Conservation (phyloP, 2,329 filamentous ascomycete genomes). For the Dendryphion nanum region DNA sequence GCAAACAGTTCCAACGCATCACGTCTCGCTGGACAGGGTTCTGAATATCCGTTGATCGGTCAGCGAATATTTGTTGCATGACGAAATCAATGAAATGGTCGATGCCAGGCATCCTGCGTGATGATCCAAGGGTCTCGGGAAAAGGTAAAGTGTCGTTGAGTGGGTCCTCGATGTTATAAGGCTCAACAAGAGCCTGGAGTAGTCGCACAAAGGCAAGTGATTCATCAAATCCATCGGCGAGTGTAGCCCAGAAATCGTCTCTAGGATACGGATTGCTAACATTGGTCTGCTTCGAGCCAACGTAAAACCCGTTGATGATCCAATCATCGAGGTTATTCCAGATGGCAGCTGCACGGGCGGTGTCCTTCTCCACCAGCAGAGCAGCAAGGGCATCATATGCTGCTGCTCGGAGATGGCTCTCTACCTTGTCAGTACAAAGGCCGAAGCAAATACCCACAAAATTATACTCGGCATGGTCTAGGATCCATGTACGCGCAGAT, state of each 20-base stretch:
- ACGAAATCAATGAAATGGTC: slow-evolving; percentile 92
- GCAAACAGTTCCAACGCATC: slow-evolving; percentile 75
- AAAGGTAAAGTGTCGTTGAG: slow-evolving; percentile 80
- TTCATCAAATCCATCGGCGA: slow-evolving; percentile 79
- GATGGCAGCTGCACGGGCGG: slow-evolving; percentile 66
- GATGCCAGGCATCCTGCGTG: slow-evolving; percentile 78
- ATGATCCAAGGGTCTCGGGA: slow-evolving; percentile 77
- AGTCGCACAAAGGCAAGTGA: slow-evolving; percentile 80
- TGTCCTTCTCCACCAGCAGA: slow-evolving; percentile 71
- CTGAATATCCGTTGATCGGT: slow-evolving; percentile 62
- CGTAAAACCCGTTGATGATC: slow-evolving; percentile 50
- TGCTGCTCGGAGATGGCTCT: slow-evolving; percentile 75
- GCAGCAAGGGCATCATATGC: slow-evolving; percentile 77
- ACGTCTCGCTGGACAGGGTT: slow-evolving; percentile 67
- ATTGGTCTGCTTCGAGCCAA: slow-evolving; percentile 30
- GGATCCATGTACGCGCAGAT: slow-evolving; percentile 69
- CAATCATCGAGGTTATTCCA: slow-evolving; percentile 81
- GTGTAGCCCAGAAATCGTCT: slow-evolving; percentile 63
- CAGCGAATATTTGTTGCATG: slow-evolving; percentile 72
- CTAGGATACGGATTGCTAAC: slow-evolving; percentile 19
- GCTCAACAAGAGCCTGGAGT: slow-evolving; percentile 68
- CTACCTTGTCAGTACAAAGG: slow-evolving; percentile 73
- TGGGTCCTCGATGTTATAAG: slow-evolving; percentile 59
- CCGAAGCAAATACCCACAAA: slow-evolving; percentile 74
- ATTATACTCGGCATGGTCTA: slow-evolving; percentile 65